phyloP scores from a whole-genome alignment of 2,329 filamentous ascomycete species.

The Tolypocladium endophyticum region DNA sequence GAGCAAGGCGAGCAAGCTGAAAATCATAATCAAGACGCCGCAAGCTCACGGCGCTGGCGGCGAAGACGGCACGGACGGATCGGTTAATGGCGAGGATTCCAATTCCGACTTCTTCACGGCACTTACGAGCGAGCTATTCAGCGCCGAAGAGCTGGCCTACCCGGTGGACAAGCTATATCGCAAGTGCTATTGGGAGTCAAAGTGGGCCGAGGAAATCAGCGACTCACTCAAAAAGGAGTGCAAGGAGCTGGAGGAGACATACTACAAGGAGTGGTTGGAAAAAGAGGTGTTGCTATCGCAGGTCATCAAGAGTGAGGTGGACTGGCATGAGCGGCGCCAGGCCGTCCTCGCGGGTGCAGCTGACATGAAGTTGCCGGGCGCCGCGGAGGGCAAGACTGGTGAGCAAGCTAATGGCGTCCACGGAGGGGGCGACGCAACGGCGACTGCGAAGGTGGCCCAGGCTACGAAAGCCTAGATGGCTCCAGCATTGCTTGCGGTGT shows the following conservation, averaged over 20 bases:
- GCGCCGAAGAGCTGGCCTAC: conserved; percentile 51
- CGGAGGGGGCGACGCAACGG: neutral
- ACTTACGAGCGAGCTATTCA: conserved; percentile 50
- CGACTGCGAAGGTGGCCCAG: conserved; percentile 3
- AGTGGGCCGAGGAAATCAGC: conserved; percentile 60
- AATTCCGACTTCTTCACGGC: conserved; percentile 48
- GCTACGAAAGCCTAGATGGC: neutral
- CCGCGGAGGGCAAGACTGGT: conserved; percentile 17
- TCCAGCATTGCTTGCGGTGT: neutral
- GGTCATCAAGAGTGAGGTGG: conserved; percentile 54
- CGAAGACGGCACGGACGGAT: conserved; percentile 42
- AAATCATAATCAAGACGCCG: conserved; percentile 53
- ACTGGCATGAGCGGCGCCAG: conserved; percentile 50
- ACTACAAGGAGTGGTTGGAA: conserved; percentile 65
- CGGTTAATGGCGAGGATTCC: conserved; percentile 42
- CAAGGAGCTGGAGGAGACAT: conserved; percentile 53
- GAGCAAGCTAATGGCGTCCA: conserved; percentile 12
- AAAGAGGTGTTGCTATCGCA: conserved; percentile 74
- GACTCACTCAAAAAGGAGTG: conserved; percentile 55
- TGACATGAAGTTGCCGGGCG: conserved; percentile 30
- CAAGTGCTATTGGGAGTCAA: conserved; percentile 59
- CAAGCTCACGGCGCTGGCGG: conserved; percentile 47
- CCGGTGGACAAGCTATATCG: conserved; percentile 50
- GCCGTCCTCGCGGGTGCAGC: conserved; percentile 39
- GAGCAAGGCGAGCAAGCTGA: conserved; percentile 42